phyloP scores from a whole-genome alignment of 305 asterid species.

The Fraxinus nigra region DNA sequence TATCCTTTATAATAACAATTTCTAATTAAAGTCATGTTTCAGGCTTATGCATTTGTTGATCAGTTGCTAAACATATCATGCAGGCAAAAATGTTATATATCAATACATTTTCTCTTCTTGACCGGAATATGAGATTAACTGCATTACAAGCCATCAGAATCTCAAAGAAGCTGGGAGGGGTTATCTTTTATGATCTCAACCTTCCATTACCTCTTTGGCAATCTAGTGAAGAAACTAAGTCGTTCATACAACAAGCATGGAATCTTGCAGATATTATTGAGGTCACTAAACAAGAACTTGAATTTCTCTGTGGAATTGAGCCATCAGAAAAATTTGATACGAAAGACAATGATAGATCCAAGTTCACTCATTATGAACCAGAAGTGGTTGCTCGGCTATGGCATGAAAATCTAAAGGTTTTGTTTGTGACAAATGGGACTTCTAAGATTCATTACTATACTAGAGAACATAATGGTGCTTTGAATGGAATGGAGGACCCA shows the following conservation, averaged over 20 bases:
- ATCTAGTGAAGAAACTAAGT: constrained; percentile 69
- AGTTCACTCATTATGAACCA: constrained; percentile 73
- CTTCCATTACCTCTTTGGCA: constrained; percentile 88
- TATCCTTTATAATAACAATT: background rate
- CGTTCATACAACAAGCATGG: constrained; percentile 64
- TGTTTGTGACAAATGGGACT: constrained; percentile 94
- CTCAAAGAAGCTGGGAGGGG: constrained; percentile 66
- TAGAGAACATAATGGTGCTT: constrained; percentile 66
- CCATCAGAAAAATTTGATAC: constrained; percentile 68
- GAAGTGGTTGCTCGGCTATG: constrained; percentile 74
- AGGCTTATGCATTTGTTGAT: constrained; percentile 14
- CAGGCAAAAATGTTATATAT: constrained; percentile 94
- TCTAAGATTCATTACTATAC: constrained; percentile 95
- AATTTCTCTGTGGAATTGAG: constrained; percentile 75
- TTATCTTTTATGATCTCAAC: constrained; percentile 78
- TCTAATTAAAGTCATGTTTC: background rate
- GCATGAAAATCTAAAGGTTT: constrained; percentile 79
- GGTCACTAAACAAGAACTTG: constrained; percentile 92
- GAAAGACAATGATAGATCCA: constrained; percentile 58
- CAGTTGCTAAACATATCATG: constrained; percentile 17
- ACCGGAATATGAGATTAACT: constrained; percentile 70
- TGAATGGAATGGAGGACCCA: constrained; percentile 87
- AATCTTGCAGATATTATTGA: constrained; percentile 74
- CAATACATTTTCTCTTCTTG: constrained; percentile 81
- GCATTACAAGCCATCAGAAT: constrained; percentile 63